These are phyloP conservation scores for Paecilomyces fulvus DNA, from an alignment of 2,329 filamentous ascomycete species.

Conservation along the genomic window DNA sequence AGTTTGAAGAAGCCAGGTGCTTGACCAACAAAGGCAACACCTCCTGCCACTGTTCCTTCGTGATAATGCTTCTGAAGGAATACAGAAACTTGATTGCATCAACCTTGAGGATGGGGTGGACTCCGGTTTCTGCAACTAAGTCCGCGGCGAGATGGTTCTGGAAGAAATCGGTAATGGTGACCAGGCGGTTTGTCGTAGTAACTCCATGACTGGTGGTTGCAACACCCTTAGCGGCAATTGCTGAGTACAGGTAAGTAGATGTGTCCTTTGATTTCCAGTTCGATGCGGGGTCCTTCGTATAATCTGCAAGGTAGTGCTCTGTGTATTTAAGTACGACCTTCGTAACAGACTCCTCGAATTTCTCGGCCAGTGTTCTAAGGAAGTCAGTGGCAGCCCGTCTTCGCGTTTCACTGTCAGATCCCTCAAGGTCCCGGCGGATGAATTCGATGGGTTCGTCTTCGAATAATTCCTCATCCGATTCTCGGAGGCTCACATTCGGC, in stretches of 20 bases:
- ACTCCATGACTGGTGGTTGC: slow-evolving; percentile 84
- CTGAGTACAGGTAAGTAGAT: slow-evolving; percentile 91
- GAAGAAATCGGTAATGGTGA: slow-evolving; percentile 92
- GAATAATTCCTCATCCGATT: slow-evolving; percentile 91
- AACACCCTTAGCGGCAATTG: slow-evolving; percentile 84
- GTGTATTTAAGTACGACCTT: slow-evolving; percentile 82
- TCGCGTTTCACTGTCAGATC: slow-evolving; percentile 90
- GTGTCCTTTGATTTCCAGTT: slow-evolving; percentile 99
- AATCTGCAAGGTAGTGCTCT: slow-evolving; percentile 68
- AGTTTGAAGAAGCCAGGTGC: slow-evolving; percentile 81
- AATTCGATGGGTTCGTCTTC: slow-evolving; percentile 99
- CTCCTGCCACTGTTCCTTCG: slow-evolving; percentile 81
- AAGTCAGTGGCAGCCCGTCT: slow-evolving; percentile 92
- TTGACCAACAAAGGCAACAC: slow-evolving; percentile 86
- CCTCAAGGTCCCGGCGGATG: slow-evolving; percentile 88
- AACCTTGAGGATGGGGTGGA: slow-evolving; percentile 84
- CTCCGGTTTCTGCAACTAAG: slow-evolving; percentile 58
- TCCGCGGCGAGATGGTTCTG: slow-evolving; percentile 87
- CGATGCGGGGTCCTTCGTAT: slow-evolving; percentile 55
- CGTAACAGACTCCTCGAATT: slow-evolving; percentile 79
- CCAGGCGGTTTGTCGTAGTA: slow-evolving; percentile 75
- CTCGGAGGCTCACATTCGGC: slow-evolving; percentile 82
- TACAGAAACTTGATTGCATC: slow-evolving; percentile 98
- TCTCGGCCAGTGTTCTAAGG: slow-evolving; percentile 76
- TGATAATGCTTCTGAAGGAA: slow-evolving; percentile 90